Percentiles rank a stretch among this genome's conserved stretches.
Conservation (phyloP, 345 rosid species). For the Combretum micranthum region DNA sequence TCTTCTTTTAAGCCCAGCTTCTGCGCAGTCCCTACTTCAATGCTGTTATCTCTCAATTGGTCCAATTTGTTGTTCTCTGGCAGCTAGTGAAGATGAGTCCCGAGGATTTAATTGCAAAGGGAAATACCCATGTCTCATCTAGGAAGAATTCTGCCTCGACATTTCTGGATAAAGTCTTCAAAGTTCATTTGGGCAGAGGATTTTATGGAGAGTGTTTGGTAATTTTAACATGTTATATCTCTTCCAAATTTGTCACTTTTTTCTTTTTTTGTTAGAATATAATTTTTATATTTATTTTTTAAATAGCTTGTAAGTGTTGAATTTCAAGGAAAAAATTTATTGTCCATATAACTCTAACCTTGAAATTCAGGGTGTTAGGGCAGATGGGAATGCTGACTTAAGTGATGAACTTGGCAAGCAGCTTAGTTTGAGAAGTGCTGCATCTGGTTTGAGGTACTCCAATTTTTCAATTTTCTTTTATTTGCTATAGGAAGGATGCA, state of each 20-base stretch:
- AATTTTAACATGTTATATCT: conserved; percentile 10
- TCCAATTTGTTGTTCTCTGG: conserved; percentile 10
- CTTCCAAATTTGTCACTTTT: neutral
- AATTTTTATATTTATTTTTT: no score
- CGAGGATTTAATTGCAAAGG: conserved; percentile 41
- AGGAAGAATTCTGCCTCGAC: conserved; percentile 48
- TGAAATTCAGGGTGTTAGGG: conserved; percentile 56
- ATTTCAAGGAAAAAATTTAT: no score
- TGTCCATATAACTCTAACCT: neutral
- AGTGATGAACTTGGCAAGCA: conserved; percentile 72
- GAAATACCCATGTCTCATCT: conserved; percentile 38
- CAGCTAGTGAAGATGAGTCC: conserved; percentile 58
- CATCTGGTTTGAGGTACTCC: conserved; percentile 64
- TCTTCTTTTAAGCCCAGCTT: neutral
- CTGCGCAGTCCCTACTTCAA: neutral
- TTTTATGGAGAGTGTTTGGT: conserved; percentile 95
- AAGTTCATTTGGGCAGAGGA: conserved; percentile 72
- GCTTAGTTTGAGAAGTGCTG: conserved; percentile 70
- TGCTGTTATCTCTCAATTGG: conserved; percentile 11
- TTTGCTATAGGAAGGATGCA: neutral
- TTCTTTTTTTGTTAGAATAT: neutral
- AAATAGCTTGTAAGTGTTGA: no score
- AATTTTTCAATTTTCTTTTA: neutral
- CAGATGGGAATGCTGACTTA: conserved; percentile 57
- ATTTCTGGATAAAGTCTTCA: conserved; percentile 50